Evolutionary conservation across 352 stramenopile genomes (phyloP).

Genomic region (Phytophthora brassicae): DNA sequence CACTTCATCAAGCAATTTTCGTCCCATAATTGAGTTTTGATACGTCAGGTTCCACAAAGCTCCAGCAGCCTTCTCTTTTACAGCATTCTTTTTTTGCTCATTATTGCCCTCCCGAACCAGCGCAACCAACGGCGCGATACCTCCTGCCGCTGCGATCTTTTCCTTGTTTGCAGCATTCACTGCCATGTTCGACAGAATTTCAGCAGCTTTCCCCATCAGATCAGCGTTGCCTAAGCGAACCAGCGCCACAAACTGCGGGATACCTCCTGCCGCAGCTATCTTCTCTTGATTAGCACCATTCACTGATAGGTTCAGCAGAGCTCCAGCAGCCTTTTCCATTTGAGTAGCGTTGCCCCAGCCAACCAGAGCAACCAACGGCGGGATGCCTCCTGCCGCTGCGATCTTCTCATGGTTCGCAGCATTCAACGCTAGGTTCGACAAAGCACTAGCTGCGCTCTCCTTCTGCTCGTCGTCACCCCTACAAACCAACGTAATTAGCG

Average conservation of each 20-base stretch:
- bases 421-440: neutral
- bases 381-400: neutral
- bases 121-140: neutral
- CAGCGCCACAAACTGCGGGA: neutral
- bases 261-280: neutral
- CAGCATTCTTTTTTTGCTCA: neutral
- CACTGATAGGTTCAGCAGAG: neutral
- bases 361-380: neutral
- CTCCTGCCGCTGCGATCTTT: neutral
- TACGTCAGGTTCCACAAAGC: neutral
- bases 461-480: neutral
- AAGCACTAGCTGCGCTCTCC: neutral
- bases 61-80: too few relatives aligned
- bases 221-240: too few relatives aligned
- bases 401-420: neutral
- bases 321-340: neutral
- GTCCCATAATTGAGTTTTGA: too few relatives aligned
- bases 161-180: too few relatives aligned
- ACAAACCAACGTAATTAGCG: neutral
- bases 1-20: neutral
- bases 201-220: slow-evolving; percentile 2
- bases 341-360: too few relatives aligned
- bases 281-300: neutral
- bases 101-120: neutral
- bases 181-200: neutral